Evolutionary conservation across 2,329 filamentous ascomycete genomes (phyloP).

Genomic region (Arthrobotrys entomopaga): DNA sequence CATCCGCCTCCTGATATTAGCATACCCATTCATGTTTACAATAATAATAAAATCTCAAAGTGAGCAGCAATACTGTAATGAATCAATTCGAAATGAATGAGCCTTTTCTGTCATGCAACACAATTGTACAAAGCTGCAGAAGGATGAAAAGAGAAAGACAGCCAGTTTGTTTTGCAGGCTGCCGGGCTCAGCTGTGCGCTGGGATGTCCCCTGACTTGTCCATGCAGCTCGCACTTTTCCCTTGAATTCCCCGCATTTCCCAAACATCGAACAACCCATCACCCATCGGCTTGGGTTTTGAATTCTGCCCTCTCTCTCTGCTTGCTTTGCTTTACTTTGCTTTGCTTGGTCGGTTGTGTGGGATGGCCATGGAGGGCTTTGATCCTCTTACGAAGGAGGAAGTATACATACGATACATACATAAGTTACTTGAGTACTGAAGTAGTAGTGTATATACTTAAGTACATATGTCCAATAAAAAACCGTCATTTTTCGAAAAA

Average conservation of each 20-base stretch:
- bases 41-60: no score
- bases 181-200: not conserved
- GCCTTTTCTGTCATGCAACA: slow-evolving; percentile 48
- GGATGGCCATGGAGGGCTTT: no score
- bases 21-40: no score
- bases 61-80: no score
- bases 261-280: slow-evolving; percentile 53
- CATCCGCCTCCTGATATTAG: slow-evolving; percentile 34
- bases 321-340: no score
- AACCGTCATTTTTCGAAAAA: slow-evolving; percentile 31
- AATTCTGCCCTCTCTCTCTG: not conserved
- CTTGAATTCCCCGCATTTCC: slow-evolving; percentile 55
- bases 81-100: slow-evolving; percentile 18
- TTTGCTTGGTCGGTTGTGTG: no score
- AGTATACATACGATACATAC: slow-evolving; percentile 7
- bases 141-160: slow-evolving; percentile 26
- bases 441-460: no score
- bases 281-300: slow-evolving; percentile 40
- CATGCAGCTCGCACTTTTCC: slow-evolving; percentile 36
- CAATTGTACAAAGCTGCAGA: slow-evolving; percentile 29
- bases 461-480: slow-evolving; percentile 31
- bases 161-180: not conserved
- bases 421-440: no score
- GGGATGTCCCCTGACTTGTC: slow-evolving; percentile 45
- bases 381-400: not conserved